Evolutionary conservation across 1,284 basidiomycete genomes (phyloP), one percentile per base, ranked within the genome.

Genomic region (Papiliotrema terrestris): DNA sequence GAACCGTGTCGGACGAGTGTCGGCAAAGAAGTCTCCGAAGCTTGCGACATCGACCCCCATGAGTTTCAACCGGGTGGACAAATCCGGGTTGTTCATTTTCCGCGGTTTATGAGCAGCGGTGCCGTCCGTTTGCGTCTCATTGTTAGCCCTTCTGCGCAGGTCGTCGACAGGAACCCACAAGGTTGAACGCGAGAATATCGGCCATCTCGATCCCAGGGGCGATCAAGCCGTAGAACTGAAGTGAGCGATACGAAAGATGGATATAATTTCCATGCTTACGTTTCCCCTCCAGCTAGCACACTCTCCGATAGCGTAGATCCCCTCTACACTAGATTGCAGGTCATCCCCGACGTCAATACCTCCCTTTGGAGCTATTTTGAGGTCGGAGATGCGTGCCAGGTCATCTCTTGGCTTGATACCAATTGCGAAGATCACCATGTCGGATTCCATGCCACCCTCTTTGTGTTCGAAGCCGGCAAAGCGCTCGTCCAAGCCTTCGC

Each of bases 271-370:
- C n/a, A n/a, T n/a, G n/a, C 56, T 56, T 36, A 63, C 84, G 52
- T 86, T 83, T 2, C 80, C 82, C 52, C 79, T 80, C 84, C 85
- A 89, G 49, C 79, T 81, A 0, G 86, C 86, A 66, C 87, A 88
- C 68, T 89, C 87, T 2, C 87, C 87, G 50, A 89, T 85, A 2
- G 87, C 87, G 59, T 83, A 89, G 3, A 88, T 80, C 55, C 84
- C 81, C 47, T 79, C 65, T 1, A 80, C 80, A 25, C 80, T 84
- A 0, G 86, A 88, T 61, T 76, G 66, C 39, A 89, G 73, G 51
- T 78, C 73, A 51, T 87, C 83, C 45, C 81, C 78, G 9, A 89
- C 83, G 5, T 79, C 71, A 59, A 89, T 80, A 0, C 87, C 87
- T 2, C 84, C 83, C 19, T 77, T 76, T 0, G 73, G 57, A 48